Evolutionary conservation across 495 filamentous ascomycete genomes (phyloP).

Genomic region (Alectoria sarmentosa): DNA sequence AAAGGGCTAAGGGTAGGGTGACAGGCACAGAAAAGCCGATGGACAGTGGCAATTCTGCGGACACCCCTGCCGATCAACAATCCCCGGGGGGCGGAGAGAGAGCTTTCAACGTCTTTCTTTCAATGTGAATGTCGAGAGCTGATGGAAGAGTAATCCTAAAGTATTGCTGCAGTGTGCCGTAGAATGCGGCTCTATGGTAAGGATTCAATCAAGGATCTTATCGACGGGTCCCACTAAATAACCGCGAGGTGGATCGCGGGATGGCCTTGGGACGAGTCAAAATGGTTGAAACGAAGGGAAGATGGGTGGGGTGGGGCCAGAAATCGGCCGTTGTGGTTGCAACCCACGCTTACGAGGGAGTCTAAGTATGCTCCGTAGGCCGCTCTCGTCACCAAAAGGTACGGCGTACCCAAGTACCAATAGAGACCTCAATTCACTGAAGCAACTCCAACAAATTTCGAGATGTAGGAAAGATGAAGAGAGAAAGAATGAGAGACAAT

Average conservation of each 20-base stretch:
- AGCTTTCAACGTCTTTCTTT: no score
- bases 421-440: no score
- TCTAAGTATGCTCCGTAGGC: background rate
- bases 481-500: conserved; percentile 5
- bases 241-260: conserved; percentile 17
- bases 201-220: conserved; percentile 6
- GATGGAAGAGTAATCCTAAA: no score
- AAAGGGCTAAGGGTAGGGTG: background rate
- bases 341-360: background rate
- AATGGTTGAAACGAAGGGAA: conserved; percentile 11
- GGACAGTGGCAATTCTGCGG: background rate
- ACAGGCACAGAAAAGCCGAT: conserved; percentile 5
- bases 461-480: background rate
- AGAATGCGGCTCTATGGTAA: conserved; percentile 13
- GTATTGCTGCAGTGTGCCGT: conserved; percentile 13
- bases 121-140: no score
- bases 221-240: conserved; percentile 18
- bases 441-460: no score
- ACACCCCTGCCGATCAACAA: no score
- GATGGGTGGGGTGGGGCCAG: conserved; percentile 8
- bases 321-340: background rate
- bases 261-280: conserved; percentile 12
- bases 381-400: background rate
- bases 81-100: no score
- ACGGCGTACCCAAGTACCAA: no score